Conservation (phyloP, 306 rosid species). For the Sphenostylis stenocarpa region DNA sequence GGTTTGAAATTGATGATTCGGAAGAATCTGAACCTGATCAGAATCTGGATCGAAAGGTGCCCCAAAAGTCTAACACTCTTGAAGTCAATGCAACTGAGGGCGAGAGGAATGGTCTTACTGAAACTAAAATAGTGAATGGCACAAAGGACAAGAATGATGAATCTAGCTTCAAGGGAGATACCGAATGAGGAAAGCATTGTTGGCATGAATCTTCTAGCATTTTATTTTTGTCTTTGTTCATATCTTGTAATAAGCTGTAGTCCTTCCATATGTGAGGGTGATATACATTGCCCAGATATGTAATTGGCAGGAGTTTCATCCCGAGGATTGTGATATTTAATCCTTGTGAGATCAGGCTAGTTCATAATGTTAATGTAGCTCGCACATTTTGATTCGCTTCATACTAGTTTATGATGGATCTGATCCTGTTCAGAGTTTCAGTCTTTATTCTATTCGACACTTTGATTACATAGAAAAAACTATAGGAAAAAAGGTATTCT, state of each 20-base stretch:
- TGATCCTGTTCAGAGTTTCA: too few relatives aligned
- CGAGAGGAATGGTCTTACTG: constrained; percentile 19
- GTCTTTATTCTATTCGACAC: background rate
- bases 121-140: constrained; percentile 38
- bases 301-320: constrained; percentile 27
- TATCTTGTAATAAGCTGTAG: constrained; percentile 22
- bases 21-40: constrained; percentile 40
- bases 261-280: constrained; percentile 29
- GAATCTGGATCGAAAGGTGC: constrained; percentile 27
- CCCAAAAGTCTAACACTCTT: constrained; percentile 18
- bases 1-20: constrained; percentile 2
- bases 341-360: constrained; percentile 26
- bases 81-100: constrained; percentile 41
- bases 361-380: constrained; percentile 12
- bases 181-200: constrained; percentile 33
- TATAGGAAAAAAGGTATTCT: too few relatives aligned
- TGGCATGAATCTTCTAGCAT: constrained; percentile 26
- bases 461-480: background rate
- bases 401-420: background rate
- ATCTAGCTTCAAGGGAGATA: constrained; percentile 36
- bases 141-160: constrained; percentile 28
- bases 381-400: background rate
- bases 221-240: constrained; percentile 32
- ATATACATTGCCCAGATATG: constrained; percentile 24
- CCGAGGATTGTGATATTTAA: constrained; percentile 15